These are phyloP conservation scores for Populus hybrid DNA, from an alignment of 441 rosid species.

Conservation along the genomic window DNA sequence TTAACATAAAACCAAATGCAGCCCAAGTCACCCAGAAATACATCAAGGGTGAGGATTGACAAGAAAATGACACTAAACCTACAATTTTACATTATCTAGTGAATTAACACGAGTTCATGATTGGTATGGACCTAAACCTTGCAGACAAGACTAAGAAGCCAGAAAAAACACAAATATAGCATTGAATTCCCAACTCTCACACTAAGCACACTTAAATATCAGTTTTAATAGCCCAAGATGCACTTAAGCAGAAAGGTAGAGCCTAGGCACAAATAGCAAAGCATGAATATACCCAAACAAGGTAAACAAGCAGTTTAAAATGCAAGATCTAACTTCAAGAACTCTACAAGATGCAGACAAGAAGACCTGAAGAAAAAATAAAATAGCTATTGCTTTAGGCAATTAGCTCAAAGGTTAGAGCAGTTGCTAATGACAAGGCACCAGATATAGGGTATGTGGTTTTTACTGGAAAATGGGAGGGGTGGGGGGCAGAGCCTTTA, in stretches of 20 bases:
- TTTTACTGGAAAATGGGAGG: background rate
- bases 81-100: background rate
- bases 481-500: background rate
- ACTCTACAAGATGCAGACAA: too few species aligned
- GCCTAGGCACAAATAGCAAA: background rate
- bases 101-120: background rate
- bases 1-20: conserved; percentile 4
- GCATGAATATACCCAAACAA: background rate
- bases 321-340: background rate
- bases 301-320: background rate
- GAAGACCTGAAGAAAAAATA: background rate
- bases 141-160: background rate
- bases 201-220: background rate
- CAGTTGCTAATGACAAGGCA: background rate
- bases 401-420: background rate
- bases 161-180: background rate
- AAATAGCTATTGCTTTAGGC: background rate
- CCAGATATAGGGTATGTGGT: background rate
- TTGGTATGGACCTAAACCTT: background rate
- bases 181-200: background rate
- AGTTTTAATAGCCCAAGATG: background rate
- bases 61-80: background rate
- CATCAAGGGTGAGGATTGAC: background rate
- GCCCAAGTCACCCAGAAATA: background rate
- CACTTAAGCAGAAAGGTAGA: background rate